Evolutionary conservation across 352 stramenopile genomes (phyloP), one percentile per base, ranked within the genome.

Genomic region (Phytophthora podocarpi): DNA sequence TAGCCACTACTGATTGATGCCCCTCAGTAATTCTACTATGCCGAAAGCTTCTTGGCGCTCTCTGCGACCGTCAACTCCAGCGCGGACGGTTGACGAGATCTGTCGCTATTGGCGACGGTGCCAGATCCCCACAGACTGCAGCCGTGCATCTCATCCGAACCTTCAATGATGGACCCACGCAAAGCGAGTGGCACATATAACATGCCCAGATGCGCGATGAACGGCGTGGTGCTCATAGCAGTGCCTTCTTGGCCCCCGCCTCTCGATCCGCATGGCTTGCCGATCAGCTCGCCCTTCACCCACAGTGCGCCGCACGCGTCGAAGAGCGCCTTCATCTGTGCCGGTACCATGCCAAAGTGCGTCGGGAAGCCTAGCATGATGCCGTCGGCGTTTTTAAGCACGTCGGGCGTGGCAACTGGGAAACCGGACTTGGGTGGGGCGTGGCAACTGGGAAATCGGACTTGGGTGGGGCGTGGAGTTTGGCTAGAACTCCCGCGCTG

Each of bases 131-230:
- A 96, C 1, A 83, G 71, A 50, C 68, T 85, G 18, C 72, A 77
- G 27, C 82, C 84, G 41, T 91, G 84, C 11, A 88, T 57, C 43
- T 87, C 80, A 13, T 88, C 67, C 51, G 75, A 76, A 7, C 68
- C 74, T 21, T 83, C 50, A 20, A 81, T 0, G 67, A 74, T 3
- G 64, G 62, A n/a, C n/a, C n/a, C n/a, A 26, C 74, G 73, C 53
- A 80, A 85, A 28, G 85, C 89, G 11, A 93, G 47, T 26, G 89
- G 88, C 30, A 97, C 82, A 59, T 94, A 97, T 23, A 82, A 78
- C 82, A 97, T 95, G 36, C 90, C 90, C 18, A 95, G 84, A 70
- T 97, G 87, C 12, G 76, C 65, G 31, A 96, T 74, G 67, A 94
- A 93, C 21, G 86, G 84, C 24, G 93, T 70, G 21, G 64, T 86